Conservation (phyloP, 345 rosid species). For the Eucalyptus albens region DNA sequence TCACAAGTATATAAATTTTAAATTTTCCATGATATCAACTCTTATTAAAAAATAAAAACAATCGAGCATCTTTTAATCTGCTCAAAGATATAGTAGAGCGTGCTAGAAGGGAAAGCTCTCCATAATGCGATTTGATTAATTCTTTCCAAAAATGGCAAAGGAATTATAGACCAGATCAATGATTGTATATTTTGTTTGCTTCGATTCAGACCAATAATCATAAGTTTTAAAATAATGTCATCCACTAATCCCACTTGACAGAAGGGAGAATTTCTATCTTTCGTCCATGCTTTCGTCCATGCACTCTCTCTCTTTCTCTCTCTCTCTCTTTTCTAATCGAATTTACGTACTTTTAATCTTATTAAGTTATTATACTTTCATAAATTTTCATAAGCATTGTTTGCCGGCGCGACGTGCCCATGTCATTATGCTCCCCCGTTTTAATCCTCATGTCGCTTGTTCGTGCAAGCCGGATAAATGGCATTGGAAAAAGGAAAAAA, state of each 20-base stretch:
- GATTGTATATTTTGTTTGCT: not conserved
- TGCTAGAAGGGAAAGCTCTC: not conserved
- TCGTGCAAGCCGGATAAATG: not conserved
- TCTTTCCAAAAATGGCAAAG: not conserved
- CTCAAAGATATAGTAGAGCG: not conserved
- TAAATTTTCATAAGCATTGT: not conserved
- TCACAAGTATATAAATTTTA: fast-evolving
- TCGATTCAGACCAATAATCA: not conserved
- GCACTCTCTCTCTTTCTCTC: not conserved
- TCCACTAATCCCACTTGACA: not conserved
- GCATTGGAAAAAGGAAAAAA: not conserved
- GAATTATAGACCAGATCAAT: not conserved
- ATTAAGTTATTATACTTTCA: not conserved
- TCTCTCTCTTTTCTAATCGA: not conserved
- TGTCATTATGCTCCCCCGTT: not conserved
- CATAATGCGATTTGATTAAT: not conserved
- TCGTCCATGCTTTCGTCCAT: not conserved
- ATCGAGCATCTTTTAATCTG: not conserved
- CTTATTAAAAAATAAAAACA: too few relatives aligned
- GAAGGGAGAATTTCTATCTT: not conserved
- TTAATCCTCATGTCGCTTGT: not conserved
- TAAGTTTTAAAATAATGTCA: not conserved
- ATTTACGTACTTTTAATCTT: not conserved
- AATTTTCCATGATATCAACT: fast-evolving
- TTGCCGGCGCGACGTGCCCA: not conserved